Base-by-base conservation (phyloP, 768 basidiomycete species). In the Leccinum longicurvipes region DNA sequence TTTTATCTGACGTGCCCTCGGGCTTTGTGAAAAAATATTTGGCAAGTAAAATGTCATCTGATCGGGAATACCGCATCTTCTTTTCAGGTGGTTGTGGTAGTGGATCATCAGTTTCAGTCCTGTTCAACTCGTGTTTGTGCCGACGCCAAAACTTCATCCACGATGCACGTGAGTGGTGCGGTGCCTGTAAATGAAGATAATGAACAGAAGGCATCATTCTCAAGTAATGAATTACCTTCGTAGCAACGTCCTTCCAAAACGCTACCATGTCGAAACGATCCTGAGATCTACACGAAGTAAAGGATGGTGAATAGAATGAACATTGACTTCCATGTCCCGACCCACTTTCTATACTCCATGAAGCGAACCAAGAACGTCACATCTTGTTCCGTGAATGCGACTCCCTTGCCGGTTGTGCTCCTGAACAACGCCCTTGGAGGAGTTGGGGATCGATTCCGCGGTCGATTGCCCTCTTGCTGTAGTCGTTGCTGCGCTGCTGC, bases 61-160 rank as follows among this genome's bases (percentile, higher is more conserved):
- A 78, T 29, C 81, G 82, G 62, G 87, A 89, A 67, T 93, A 93
- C 17, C 91, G 83, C 85, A 89, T 85, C 71, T 93, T 91, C 78
- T 93, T 93, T 63, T 89, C 87, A 0, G 91, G 89, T 3, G 86
- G 86, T 24, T 79, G 78, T 6, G 90, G 89, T 12, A 89, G 73
- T 1, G 87, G 87, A 11, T 84, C 87, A 56, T 87, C 86, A 1
- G 73, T 76, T n/a, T 85, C 84, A 3, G 77, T 75, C 54, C 81
- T 82, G 50, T 86, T 79, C 34, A 91, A 73, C 62, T 93, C 91
- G 62, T 93, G 91, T 61, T 90, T 91, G 68, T 93, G 91, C 53
- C 91, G 77, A 15, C 91, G 81, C 83, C 90, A 93, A 71, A 85
- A 93, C 72, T 93, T 93, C 89, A 93, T 91, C 91, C 91, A 93